phyloP scores from a whole-genome alignment of 208 protist genomes.

The Novymonas esmeraldas region DNA sequence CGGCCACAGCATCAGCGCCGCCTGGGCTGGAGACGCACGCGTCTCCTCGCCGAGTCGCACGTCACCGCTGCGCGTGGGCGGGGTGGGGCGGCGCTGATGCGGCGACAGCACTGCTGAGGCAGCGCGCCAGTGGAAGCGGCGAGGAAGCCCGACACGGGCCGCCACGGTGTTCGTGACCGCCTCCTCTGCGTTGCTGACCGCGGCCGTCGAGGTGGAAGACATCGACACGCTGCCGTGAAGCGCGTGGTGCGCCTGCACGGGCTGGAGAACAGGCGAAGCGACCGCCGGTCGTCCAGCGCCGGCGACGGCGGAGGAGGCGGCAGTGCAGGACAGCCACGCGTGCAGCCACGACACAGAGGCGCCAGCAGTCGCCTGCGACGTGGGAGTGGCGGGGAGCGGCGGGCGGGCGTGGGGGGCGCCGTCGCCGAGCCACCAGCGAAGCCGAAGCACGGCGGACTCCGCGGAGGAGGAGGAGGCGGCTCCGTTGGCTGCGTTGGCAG shows the following conservation, averaged over 20 bases:
- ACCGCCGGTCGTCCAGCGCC: neutral
- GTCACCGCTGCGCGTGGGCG: no score
- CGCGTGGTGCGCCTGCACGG: slow-evolving; percentile 2
- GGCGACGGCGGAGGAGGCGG: neutral
- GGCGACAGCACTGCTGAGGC: no score
- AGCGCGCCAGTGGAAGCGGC: slow-evolving; percentile 45
- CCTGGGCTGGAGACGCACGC: slow-evolving; percentile 4
- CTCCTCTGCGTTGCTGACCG: slow-evolving; percentile 33
- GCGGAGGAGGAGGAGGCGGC: neutral
- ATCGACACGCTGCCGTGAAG: neutral
- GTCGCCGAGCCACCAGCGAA: neutral
- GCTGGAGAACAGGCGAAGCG: neutral
- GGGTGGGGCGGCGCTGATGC: no score
- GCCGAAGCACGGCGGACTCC: neutral
- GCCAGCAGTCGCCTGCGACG: neutral
- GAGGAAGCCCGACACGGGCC: slow-evolving; percentile 31
- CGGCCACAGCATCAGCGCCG: slow-evolving; percentile 25
- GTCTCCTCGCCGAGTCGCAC: no score
- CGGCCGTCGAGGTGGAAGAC: neutral
- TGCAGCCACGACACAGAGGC: neutral
- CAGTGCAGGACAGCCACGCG: slow-evolving; percentile 2
- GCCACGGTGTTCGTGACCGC: slow-evolving; percentile 35
- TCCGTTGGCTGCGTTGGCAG: neutral
- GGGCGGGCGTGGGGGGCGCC: neutral
- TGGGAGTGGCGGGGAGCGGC: neutral